Evolutionary conservation across 495 filamentous ascomycete genomes (phyloP).

Genomic region (Penicillium cosmopolitanum): DNA sequence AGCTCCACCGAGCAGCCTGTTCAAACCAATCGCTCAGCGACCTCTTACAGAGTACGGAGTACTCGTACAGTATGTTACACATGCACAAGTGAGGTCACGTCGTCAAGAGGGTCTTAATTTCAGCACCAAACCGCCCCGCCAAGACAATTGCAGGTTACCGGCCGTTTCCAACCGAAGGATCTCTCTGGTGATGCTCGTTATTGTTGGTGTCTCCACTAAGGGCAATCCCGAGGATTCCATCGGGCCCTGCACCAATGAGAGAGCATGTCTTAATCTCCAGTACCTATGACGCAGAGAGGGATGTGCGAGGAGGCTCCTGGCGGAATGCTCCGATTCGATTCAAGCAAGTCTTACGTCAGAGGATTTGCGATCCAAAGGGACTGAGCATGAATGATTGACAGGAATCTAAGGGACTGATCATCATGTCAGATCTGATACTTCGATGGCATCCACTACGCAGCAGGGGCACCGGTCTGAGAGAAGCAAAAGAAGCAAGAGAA

Average conservation of each 20-base stretch:
- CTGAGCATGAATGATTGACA: constrained; percentile 15
- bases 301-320: constrained; percentile 12
- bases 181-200: background rate
- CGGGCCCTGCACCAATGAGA: constrained; percentile 16
- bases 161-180: background rate
- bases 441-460: constrained; percentile 1
- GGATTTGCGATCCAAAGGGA: constrained; percentile 1
- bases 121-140: background rate
- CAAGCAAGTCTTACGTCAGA: constrained; percentile 20
- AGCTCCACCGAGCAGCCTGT: background rate
- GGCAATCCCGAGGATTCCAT: constrained; percentile 4
- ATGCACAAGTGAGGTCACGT: background rate
- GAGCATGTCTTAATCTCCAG: constrained; percentile 1
- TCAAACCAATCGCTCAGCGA: no score
- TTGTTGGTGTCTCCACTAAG: constrained; percentile 2
- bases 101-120: background rate
- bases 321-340: constrained; percentile 25
- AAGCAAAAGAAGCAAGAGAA: background rate
- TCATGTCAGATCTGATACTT: constrained; percentile 25
- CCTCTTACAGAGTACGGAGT: no score
- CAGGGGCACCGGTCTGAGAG: background rate
- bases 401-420: constrained; percentile 18
- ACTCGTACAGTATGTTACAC: background rate
- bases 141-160: background rate
- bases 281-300: constrained; percentile 18